Conservation (phyloP, 768 basidiomycete species). For the Podaxis sp. region DNA sequence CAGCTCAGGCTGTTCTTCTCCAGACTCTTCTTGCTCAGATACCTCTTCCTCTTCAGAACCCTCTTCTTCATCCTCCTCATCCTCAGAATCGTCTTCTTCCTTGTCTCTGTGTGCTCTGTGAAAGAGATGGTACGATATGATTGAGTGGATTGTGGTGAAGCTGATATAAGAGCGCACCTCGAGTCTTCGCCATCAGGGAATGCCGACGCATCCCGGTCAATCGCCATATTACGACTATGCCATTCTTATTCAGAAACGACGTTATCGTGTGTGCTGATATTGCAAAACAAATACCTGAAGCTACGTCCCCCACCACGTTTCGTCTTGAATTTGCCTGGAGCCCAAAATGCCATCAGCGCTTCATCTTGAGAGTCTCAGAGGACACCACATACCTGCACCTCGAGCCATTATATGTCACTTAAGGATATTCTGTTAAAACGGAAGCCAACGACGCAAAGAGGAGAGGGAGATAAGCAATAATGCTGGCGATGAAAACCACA, state of each 20-base stretch:
- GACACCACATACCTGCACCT: constrained; percentile 34
- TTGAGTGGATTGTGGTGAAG: not conserved
- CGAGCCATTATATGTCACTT: constrained; percentile 37
- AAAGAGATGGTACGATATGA: not conserved
- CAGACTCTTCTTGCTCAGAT: constrained; percentile 24
- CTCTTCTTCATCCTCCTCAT: constrained; percentile 36
- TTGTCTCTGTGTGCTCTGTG: constrained; percentile 19
- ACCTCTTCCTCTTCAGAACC: constrained; percentile 43
- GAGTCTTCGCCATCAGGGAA: constrained; percentile 11
- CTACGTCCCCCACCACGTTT: constrained; percentile 85
- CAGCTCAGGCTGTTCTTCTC: constrained; percentile 52
- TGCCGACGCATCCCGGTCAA: constrained; percentile 6
- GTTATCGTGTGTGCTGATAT: constrained; percentile 1
- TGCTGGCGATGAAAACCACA: not conserved
- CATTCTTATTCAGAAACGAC: constrained; percentile 3
- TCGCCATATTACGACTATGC: constrained; percentile 11
- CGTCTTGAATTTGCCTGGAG: constrained; percentile 74
- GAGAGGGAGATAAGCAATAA: constrained; percentile 13
- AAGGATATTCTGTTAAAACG: constrained; percentile 9
- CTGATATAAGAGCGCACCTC: constrained; percentile 1
- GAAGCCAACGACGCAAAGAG: constrained; percentile 5
- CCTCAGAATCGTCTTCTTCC: constrained; percentile 37
- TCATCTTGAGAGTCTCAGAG: not conserved
- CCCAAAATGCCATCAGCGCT: not conserved
- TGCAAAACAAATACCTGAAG: constrained; percentile 54